Percentiles rank a stretch among this genome's conserved stretches.
Evolutionary conservation across 371 early-diverging fungal species (phyloP).

Genomic region (Lichtheimia ornata): DNA sequence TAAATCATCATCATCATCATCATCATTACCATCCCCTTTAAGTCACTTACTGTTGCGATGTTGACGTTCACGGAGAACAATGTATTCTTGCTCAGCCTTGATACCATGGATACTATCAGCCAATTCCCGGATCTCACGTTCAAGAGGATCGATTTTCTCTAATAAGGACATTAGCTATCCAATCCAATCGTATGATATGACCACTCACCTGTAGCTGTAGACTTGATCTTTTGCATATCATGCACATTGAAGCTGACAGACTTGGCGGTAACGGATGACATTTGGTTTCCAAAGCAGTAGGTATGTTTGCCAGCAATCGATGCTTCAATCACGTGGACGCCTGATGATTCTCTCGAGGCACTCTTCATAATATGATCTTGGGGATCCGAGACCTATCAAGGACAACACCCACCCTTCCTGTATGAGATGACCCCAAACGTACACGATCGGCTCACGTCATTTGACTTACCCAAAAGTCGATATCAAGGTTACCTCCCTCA

Average conservation of each 20-base stretch:
- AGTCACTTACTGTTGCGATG: slow-evolving; percentile 72
- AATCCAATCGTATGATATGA: background rate
- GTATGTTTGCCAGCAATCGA: slow-evolving; percentile 56
- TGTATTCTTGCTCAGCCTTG: slow-evolving; percentile 76
- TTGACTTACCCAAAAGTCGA: slow-evolving; percentile 74
- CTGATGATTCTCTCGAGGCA: slow-evolving; percentile 47
- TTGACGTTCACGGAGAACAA: slow-evolving; percentile 66
- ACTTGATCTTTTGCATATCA: slow-evolving; percentile 28
- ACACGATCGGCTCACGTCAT: no score
- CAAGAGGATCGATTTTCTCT: slow-evolving; percentile 64
- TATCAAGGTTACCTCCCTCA: slow-evolving; percentile 67
- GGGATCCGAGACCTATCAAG: slow-evolving; percentile 59
- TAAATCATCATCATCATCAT: background rate
- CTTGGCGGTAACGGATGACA: slow-evolving; percentile 54
- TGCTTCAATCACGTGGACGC: slow-evolving; percentile 58
- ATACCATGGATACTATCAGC: slow-evolving; percentile 66
- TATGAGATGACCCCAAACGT: no score
- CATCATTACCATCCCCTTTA: background rate
- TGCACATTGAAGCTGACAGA: slow-evolving; percentile 56
- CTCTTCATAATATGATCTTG: slow-evolving; percentile 46
- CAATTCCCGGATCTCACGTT: slow-evolving; percentile 67
- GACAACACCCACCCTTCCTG: no score
- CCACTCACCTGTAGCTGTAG: slow-evolving; percentile 25
- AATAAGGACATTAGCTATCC: background rate
- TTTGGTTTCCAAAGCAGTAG: slow-evolving; percentile 79